phyloP scores from a whole-genome alignment of 768 basidiomycete species.

The Rhodocollybia butyracea region DNA sequence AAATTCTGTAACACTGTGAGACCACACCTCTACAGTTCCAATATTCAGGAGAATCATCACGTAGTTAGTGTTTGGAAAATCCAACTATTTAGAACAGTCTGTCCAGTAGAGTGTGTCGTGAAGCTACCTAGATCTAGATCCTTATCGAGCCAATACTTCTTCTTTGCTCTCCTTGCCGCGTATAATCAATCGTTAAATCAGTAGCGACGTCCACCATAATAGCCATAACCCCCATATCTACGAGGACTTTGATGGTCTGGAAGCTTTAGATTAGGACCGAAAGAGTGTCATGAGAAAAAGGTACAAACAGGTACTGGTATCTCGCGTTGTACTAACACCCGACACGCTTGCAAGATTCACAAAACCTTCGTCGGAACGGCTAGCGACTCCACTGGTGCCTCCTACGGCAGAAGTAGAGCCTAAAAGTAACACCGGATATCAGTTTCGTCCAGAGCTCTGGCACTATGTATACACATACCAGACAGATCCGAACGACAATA shows the following conservation, averaged over 20 bases:
- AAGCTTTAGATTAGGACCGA: background rate
- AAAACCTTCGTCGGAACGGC: background rate
- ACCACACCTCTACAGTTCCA: no score
- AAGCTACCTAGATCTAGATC: no score
- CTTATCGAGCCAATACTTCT: no score
- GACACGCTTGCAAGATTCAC: constrained; percentile 1
- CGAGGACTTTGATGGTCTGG: background rate
- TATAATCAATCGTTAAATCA: no score
- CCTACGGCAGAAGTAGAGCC: background rate
- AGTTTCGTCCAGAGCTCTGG: background rate
- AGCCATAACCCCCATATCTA: no score
- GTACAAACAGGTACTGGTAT: constrained; percentile 7
- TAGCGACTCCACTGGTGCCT: background rate
- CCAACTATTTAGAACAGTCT: no score
- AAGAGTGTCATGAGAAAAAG: background rate
- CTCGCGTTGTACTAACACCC: constrained; percentile 2
- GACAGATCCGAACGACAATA: constrained; percentile 3
- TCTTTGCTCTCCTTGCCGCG: no score
- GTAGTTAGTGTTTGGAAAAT: no score
- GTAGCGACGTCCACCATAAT: no score
- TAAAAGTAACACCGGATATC: background rate
- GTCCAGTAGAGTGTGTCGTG: no score
- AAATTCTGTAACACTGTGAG: no score
- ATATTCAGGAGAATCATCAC: no score
- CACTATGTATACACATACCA: background rate